Evolutionary conservation across 176 grass and related monocot genomes (phyloP).

Genomic region (Triticum monococcum): DNA sequence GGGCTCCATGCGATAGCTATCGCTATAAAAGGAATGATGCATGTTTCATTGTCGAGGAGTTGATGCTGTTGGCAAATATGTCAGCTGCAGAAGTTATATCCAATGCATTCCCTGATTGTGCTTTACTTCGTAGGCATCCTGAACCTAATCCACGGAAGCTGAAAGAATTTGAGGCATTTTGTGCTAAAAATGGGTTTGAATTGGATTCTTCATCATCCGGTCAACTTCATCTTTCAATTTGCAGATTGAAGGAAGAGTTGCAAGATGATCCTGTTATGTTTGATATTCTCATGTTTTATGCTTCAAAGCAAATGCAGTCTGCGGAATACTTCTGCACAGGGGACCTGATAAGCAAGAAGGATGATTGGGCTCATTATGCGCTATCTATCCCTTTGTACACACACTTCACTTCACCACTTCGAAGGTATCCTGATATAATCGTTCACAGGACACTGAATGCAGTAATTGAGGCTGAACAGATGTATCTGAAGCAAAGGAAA

Average conservation of each 20-base stretch:
- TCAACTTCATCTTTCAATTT: slow-evolving; percentile 82
- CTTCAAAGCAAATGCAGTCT: slow-evolving; percentile 84
- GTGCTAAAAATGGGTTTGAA: slow-evolving; percentile 79
- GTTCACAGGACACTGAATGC: slow-evolving; percentile 89
- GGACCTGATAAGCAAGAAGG: slow-evolving; percentile 61
- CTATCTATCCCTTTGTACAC: slow-evolving; percentile 80
- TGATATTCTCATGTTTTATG: slow-evolving; percentile 96
- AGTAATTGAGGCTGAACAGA: slow-evolving; percentile 72
- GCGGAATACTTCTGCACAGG: slow-evolving; percentile 88
- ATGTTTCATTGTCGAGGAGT: slow-evolving; percentile 85
- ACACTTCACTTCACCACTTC: slow-evolving; percentile 92
- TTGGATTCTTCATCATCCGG: slow-evolving; percentile 89
- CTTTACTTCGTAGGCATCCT: slow-evolving; percentile 88
- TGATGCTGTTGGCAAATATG: slow-evolving; percentile 94
- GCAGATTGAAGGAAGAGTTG: slow-evolving; percentile 75
- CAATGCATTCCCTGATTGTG: slow-evolving; percentile 76
- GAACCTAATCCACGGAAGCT: slow-evolving; percentile 76
- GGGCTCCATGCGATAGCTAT: slow-evolving; percentile 70
- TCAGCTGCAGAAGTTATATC: slow-evolving; percentile 97
- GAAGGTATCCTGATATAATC: slow-evolving; percentile 96
- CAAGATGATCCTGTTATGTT: slow-evolving; percentile 78
- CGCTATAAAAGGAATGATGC: slow-evolving; percentile 58
- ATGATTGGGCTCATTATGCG: slow-evolving; percentile 91
- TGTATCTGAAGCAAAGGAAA: slow-evolving; percentile 60
- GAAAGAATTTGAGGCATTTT: slow-evolving; percentile 86